These are phyloP conservation scores for Scheffersomyces coipomensis DNA, from an alignment of 805 yeast genomes.

Conservation along the genomic window DNA sequence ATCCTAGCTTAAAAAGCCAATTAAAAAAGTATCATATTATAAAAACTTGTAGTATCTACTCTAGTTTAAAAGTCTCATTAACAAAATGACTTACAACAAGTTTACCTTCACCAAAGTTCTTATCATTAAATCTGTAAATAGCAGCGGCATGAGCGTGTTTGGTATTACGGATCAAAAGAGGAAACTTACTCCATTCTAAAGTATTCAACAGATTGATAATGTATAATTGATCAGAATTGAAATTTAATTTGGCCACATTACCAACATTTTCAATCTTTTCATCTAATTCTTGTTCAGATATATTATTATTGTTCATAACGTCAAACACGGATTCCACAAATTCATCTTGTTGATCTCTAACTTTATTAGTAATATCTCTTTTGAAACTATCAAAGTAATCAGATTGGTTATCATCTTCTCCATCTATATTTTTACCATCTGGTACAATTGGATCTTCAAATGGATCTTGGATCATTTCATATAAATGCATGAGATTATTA, in stretches of 20 bases:
- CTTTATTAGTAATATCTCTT: slow-evolving; percentile 21
- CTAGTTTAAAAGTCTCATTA: slow-evolving; percentile 29
- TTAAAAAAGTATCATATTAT: no score
- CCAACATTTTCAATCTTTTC: slow-evolving; percentile 8
- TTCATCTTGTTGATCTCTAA: slow-evolving; percentile 61
- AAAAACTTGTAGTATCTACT: no score
- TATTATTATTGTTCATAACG: slow-evolving; percentile 44
- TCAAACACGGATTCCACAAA: slow-evolving; percentile 64
- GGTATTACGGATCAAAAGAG: slow-evolving; percentile 65
- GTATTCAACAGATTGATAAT: slow-evolving; percentile 59
- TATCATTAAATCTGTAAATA: slow-evolving; percentile 58
- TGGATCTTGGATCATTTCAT: slow-evolving; percentile 18
- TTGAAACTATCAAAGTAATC: slow-evolving; percentile 11
- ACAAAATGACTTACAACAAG: slow-evolving; percentile 66
- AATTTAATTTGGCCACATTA: slow-evolving; percentile 7
- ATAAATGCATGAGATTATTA: slow-evolving; percentile 25
- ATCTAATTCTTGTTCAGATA: slow-evolving; percentile 11
- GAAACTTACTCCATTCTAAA: slow-evolving; percentile 67
- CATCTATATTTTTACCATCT: slow-evolving; percentile 4
- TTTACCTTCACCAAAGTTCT: slow-evolving; percentile 64
- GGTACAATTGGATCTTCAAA: slow-evolving; percentile 10
- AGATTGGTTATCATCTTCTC: not conserved
- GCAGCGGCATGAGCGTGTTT: slow-evolving; percentile 79
- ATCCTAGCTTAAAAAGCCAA: no score
- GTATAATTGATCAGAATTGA: slow-evolving; percentile 43